Percentiles rank a stretch among this genome's conserved stretches.
Conservation (phyloP, 140 eudicot genomes). For the Anethum foeniculum region DNA sequence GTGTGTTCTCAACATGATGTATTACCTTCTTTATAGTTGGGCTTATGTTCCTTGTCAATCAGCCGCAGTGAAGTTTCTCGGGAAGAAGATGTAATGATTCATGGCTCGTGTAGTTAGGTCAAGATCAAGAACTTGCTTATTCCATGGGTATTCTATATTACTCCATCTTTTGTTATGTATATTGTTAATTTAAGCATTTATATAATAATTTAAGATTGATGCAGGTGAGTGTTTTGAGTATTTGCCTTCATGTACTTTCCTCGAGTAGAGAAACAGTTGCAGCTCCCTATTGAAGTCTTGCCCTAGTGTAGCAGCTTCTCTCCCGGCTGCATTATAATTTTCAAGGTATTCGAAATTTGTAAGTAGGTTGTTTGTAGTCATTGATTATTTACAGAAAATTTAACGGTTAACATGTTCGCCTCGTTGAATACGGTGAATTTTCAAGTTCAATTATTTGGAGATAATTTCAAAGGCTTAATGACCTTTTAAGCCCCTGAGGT, state of each 20-base stretch:
- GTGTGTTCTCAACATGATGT: background rate
- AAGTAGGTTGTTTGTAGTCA: background rate
- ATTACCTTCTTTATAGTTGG: background rate
- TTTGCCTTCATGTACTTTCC: conserved; percentile 11
- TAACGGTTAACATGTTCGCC: no score
- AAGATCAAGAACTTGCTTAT: background rate
- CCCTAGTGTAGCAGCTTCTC: conserved; percentile 80
- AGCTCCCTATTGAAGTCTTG: conserved; percentile 56
- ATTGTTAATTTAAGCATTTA: no score
- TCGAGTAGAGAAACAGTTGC: conserved; percentile 42
- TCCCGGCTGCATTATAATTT: conserved; percentile 31
- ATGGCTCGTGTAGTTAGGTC: background rate
- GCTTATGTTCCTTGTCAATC: background rate
- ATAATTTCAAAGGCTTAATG: no score
- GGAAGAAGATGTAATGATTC: background rate
- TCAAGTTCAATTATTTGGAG: no score
- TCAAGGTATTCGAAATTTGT: no score
- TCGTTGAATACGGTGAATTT: no score
- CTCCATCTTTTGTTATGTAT: no score
- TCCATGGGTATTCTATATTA: background rate
- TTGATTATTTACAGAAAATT: background rate
- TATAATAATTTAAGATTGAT: no score
- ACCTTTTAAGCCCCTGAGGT: no score
- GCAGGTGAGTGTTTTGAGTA: no score
- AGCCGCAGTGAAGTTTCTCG: background rate